Evolutionary conservation across 2,329 filamentous ascomycete species (phyloP).

Genomic region (Scedosporium apiospermum): DNA sequence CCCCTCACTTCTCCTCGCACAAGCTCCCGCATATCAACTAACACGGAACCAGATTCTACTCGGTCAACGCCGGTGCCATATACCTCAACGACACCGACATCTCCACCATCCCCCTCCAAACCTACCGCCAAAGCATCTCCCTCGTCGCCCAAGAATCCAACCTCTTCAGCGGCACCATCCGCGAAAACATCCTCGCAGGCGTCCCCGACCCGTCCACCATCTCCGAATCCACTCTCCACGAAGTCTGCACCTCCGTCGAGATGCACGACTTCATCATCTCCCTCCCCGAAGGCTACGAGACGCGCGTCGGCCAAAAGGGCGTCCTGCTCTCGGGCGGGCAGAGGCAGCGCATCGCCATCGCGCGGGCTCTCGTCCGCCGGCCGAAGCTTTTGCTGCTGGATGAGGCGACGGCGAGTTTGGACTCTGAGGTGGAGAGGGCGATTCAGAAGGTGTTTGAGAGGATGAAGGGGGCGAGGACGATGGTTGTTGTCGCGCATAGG

Average conservation of each 20-base stretch:
- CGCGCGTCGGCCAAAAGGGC: conserved; percentile 52
- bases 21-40: neutral
- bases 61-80: conserved; percentile 34
- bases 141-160: conserved; percentile 48
- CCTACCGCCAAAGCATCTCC: conserved; percentile 41
- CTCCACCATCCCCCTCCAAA: conserved; percentile 31
- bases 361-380: conserved; percentile 50
- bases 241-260: conserved; percentile 40
- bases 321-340: conserved; percentile 58
- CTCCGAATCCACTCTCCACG: conserved; percentile 2
- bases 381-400: conserved; percentile 58
- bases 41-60: conserved; percentile 23
- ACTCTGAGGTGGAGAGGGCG: conserved; percentile 44
- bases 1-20: neutral
- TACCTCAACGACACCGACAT: conserved; percentile 33
- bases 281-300: conserved; percentile 48
- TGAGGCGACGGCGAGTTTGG: conserved; percentile 58
- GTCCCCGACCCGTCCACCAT: neutral
- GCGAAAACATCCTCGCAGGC: conserved; percentile 56
- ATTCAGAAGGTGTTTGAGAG: conserved; percentile 46
- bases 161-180: conserved; percentile 38
- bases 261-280: conserved; percentile 70
- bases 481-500: conserved; percentile 32
- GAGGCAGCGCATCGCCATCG: conserved; percentile 55
- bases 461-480: conserved; percentile 23